Conservation (phyloP, 164 flowering plant species). For the Chimonanthus salicifolius region DNA sequence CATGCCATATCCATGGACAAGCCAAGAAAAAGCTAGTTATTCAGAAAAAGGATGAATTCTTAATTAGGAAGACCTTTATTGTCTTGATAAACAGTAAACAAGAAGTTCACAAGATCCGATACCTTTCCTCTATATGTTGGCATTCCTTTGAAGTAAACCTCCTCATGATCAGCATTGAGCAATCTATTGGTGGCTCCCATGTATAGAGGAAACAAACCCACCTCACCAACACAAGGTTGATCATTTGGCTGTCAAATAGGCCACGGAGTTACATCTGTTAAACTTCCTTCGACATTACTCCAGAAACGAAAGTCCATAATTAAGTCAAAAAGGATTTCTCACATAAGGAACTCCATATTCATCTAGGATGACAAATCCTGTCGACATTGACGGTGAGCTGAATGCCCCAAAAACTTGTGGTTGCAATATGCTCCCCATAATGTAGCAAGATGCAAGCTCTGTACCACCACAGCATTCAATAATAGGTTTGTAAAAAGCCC, state of each 20-base stretch:
- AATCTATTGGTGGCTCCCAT: slow-evolving; percentile 81
- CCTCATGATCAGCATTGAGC: slow-evolving; percentile 87
- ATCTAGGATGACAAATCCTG: slow-evolving; percentile 77
- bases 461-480: slow-evolving; percentile 95
- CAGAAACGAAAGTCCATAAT: slow-evolving; percentile 3
- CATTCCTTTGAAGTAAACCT: slow-evolving; percentile 93
- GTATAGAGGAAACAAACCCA: slow-evolving; percentile 63
- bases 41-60: neutral
- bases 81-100: neutral
- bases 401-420: slow-evolving; percentile 95
- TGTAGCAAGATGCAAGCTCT: slow-evolving; percentile 73
- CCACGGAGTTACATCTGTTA: slow-evolving; percentile 1
- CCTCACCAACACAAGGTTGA: slow-evolving; percentile 80
- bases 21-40: neutral
- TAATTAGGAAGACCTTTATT: neutral
- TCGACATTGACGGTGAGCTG: slow-evolving; percentile 68
- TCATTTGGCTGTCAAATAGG: slow-evolving; percentile 65
- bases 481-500: slow-evolving; percentile 66
- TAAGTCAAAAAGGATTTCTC: slow-evolving; percentile 24
- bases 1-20: neutral
- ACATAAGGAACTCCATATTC: slow-evolving; percentile 79
- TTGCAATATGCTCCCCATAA: slow-evolving; percentile 62
- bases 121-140: slow-evolving; percentile 83
- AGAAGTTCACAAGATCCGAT: slow-evolving; percentile 11
- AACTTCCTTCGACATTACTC: neutral